Percentiles rank a stretch among this genome's conserved stretches.
Conservation (phyloP, 2,329 filamentous ascomycete species). For the Graphiopsis chlorocephala region DNA sequence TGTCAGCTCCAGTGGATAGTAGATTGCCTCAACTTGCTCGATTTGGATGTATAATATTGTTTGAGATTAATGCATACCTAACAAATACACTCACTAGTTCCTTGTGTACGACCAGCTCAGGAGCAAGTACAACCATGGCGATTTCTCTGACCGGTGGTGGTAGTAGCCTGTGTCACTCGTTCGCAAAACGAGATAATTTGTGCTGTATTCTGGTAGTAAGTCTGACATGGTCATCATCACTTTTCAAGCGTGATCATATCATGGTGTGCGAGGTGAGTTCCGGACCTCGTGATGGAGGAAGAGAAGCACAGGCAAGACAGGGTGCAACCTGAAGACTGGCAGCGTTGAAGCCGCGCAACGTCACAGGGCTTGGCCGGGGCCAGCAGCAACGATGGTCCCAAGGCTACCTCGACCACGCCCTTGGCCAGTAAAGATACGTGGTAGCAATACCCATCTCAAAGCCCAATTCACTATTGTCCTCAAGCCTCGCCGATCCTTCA, state of each 20-base stretch:
- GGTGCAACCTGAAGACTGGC: conserved; percentile 9
- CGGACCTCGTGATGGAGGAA: not conserved
- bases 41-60: not conserved
- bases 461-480: not conserved
- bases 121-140: not conserved
- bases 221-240: not conserved
- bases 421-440: conserved; percentile 12
- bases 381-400: not conserved
- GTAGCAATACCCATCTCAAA: not conserved
- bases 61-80: not conserved
- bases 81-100: not conserved
- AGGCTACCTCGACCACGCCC: not conserved
- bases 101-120: not conserved
- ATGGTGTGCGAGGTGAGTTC: not conserved
- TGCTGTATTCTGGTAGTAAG: not conserved
- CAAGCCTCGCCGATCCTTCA: not conserved
- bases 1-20: not conserved
- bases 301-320: too few relatives aligned
- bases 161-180: not conserved
- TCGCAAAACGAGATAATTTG: not conserved
- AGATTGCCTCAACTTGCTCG: not conserved
- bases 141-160: not conserved
- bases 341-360: not conserved
- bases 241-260: not conserved
- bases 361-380: conserved; percentile 7